Conservation (phyloP, 108 stramenopile species). For the Fragilariopsis cylindrus region DNA sequence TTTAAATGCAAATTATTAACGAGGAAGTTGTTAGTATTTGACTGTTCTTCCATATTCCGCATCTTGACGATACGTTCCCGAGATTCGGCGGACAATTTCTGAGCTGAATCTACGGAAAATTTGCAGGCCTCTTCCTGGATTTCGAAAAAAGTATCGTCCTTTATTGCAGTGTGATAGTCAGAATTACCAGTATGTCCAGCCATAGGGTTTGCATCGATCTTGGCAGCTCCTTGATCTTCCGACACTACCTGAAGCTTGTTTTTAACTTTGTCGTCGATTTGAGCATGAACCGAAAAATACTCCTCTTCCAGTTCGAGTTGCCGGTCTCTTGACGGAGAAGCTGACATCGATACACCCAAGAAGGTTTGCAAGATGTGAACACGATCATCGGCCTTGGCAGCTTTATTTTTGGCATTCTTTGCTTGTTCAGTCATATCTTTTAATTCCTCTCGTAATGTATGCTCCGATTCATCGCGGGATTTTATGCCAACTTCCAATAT, state of each 20-base stretch:
- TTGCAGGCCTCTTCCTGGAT: not conserved
- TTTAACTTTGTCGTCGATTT: not conserved
- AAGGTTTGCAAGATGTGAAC: slow-evolving; percentile 3
- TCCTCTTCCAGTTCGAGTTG: not conserved
- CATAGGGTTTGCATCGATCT: too few species aligned
- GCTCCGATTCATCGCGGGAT: not conserved
- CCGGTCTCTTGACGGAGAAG: not conserved
- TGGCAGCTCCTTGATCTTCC: too few species aligned
- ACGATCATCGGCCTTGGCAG: slow-evolving; percentile 1
- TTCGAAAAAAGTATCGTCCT: not conserved
- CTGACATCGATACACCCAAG: not conserved
- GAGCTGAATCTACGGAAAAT: not conserved
- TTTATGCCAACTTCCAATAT: not conserved
- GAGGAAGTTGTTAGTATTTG: not conserved
- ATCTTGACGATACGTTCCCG: not conserved
- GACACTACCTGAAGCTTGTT: not conserved
- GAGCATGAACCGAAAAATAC: not conserved
- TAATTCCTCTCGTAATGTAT: not conserved
- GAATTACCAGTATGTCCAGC: too few species aligned
- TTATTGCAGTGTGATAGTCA: too few species aligned
- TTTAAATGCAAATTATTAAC: slow-evolving; percentile 10
- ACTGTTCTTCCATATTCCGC: not conserved
- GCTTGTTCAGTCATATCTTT: not conserved
- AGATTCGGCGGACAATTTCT: not conserved
- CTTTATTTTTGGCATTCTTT: not conserved